Base-by-base conservation (phyloP, 352 stramenopile genomes). In the Globisporangium spiculum region DNA sequence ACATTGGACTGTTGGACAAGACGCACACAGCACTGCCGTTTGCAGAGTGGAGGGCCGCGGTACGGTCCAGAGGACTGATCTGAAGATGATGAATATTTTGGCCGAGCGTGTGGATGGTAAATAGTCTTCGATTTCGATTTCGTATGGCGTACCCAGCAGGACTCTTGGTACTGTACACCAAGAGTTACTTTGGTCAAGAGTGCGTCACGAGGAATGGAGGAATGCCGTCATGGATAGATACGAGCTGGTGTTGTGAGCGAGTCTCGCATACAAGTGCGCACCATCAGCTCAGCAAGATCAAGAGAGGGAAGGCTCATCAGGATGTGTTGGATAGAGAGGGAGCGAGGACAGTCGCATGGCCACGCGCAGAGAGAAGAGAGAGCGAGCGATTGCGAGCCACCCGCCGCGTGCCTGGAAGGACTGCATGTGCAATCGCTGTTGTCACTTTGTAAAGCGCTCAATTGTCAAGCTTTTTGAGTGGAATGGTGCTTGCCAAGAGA, bases 361-460 rank as follows among this genome's bases (percentile, higher is more conserved):
- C 27, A 60, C 14, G 27, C 27, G 27, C 14, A 3, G 0, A 46
- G 38, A 46, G 14, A 20, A 34, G 52, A 58, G 52, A 27, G 27
- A 60, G 27, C 18, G 18, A 32, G 27, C 14, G 27, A 30, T 16
- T 32, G 52, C 1, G 30, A 36, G 24, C 5, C 38, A 46, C 38
- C 12, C 38, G 38, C 38, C 24, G 52, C 12, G 24, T 36, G 52
- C 24, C 4, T 41, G 36, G 38, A 24, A 30, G 26, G 56, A 14
- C 36, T 44, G 44, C 46, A 59, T 46, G 26, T 60, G 54, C 41
- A 56, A 66, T 41, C 24, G 34, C 36, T 66, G 26, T 66, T 34
- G 60, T 26, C 20, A 14, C 26, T 50, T 66, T 44, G 44, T 50
- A 27, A 24, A 50, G 22, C 5, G 27, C 27, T 32, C 34, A 30